Base-by-base conservation (phyloP, 1,139 yeast species). In the Taphrina sp. region DNA sequence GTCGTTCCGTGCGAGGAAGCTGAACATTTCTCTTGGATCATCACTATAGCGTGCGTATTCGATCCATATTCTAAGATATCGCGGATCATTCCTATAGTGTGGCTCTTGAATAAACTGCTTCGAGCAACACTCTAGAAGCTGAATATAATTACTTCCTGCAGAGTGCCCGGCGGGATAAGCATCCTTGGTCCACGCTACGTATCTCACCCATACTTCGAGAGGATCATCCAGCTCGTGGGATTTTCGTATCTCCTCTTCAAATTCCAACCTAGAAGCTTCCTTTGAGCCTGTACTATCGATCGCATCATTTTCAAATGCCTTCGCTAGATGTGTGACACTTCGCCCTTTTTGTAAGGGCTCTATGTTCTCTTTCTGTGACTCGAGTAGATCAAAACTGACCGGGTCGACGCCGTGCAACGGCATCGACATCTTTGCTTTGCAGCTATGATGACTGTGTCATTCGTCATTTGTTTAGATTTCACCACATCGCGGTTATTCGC, bases 51-150 rank as follows among this genome's bases (percentile, higher is more conserved):
- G 76, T 20, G 83, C 79, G 66, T 85, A 87, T 59, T 81, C 82
- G 51, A 90, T 70, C 96, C 98, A 92, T 0, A 89, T 76, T 60
- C 76, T 77, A 54, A 92, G 70, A 66, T 86, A 90, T 51, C 96
- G 71, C 0, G 89, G 79, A 66, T 90, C 96, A 66, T 90, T 85
- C 60, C 81, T 83, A 68, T 89, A 90, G 62, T 78, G 80, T 1
- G 71, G 67, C 23, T 76, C 76, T 63, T 85, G 89, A 63, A 83
- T 74, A 65, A 88, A 87, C 61, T 75, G 75, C 33, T 82, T 77
- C 0, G 95, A 82, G 62, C 95, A 84, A 49, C 82, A 71, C 66
- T 89, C 96, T 24, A 89, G 72, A 3, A 86, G 68, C 20, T 71
- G 74, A 17, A 88, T 71, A 53, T 88, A 72, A 0, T 89, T 90